These are phyloP conservation scores for Malbranchea cinnamomea DNA, from an alignment of 2,329 filamentous ascomycete species.

Conservation along the genomic window DNA sequence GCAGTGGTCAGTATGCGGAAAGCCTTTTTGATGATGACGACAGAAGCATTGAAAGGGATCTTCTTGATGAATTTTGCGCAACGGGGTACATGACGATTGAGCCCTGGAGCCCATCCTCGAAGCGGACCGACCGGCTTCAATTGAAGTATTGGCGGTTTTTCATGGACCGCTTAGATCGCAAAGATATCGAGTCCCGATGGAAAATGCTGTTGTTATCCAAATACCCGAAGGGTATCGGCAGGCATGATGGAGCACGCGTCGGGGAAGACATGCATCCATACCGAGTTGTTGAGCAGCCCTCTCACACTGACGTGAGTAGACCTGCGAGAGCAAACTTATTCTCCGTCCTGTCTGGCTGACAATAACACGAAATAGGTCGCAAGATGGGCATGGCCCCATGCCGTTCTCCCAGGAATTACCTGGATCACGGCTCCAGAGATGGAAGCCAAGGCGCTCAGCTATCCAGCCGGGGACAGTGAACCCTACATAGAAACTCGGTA, in stretches of 20 bases:
- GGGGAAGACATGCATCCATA: constrained; percentile 1
- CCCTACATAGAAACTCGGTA: constrained; percentile 8
- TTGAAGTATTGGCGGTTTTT: no score
- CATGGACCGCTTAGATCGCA: background rate
- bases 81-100: no score
- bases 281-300: background rate
- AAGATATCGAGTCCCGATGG: constrained; percentile 1
- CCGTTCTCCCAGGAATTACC: constrained; percentile 9
- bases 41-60: no score
- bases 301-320: background rate
- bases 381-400: constrained; percentile 6
- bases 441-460: constrained; percentile 10
- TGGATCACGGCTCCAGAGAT: constrained; percentile 13
- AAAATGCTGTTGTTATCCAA: constrained; percentile 1
- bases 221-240: background rate
- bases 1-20: no score
- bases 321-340: background rate
- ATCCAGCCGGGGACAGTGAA: constrained; percentile 14
- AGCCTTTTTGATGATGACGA: no score
- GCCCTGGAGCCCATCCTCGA: no score
- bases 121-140: no score
- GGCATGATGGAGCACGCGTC: background rate
- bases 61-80: no score
- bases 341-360: background rate
- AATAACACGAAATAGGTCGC: constrained; percentile 9